These are phyloP conservation scores for Saccharomycopsis fermentans DNA, from an alignment of 805 yeast species.

Conservation along the genomic window DNA sequence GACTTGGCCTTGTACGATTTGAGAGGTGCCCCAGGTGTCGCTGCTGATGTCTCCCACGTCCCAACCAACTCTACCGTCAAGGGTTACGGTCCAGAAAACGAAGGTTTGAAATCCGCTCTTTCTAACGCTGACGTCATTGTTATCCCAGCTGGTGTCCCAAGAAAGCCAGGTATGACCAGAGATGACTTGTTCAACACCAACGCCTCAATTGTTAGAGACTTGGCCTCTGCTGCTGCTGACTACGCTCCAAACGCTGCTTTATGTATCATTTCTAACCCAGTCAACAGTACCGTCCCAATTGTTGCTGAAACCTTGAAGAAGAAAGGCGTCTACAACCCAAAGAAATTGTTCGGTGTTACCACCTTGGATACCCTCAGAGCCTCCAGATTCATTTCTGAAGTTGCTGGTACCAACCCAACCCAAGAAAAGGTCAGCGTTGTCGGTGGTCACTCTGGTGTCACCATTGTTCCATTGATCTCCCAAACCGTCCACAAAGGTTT, in stretches of 20 bases:
- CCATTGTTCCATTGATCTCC: conserved; percentile 68
- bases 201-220: conserved; percentile 70
- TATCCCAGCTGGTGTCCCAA: conserved; percentile 85
- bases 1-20: conserved; percentile 64
- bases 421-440: conserved; percentile 59
- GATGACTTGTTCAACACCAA: conserved; percentile 78
- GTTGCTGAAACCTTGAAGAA: conserved; percentile 69
- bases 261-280: conserved; percentile 69
- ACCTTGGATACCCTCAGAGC: conserved; percentile 72
- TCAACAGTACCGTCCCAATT: conserved; percentile 76
- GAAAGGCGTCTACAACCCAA: conserved; percentile 63
- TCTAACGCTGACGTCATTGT: conserved; percentile 76
- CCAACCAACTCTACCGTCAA: conserved; percentile 62
- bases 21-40: conserved; percentile 71
- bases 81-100: conserved; percentile 57
- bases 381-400: conserved; percentile 52
- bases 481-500: conserved; percentile 44
- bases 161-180: conserved; percentile 86
- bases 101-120: conserved; percentile 59
- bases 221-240: conserved; percentile 60
- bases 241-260: conserved; percentile 59
- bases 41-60: conserved; percentile 69
- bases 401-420: conserved; percentile 47
- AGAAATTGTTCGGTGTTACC: conserved; percentile 75
- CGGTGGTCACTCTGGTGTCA: conserved; percentile 81